Base-by-base conservation (phyloP, 1,139 yeast species). In the Groenewaldozyma sp. region DNA sequence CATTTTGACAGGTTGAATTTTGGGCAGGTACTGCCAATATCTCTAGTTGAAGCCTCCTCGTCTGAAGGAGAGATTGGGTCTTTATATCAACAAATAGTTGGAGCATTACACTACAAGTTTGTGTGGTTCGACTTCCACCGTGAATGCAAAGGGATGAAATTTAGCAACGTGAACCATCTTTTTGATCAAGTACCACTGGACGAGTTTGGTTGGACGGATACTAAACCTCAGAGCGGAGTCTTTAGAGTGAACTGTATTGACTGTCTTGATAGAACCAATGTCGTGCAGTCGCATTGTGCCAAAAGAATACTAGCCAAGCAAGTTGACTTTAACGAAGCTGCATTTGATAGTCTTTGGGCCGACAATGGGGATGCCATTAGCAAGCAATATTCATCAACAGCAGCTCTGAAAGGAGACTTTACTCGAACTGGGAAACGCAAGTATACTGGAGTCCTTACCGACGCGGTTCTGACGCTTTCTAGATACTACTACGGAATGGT, bases 101-200 rank as follows among this genome's bases (percentile, higher is more conserved):
- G 31, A 2, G 42, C 55, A 19, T 37, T 45, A 21, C 45, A 42
- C 1, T 38, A 59, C 16, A 47, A 53, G 16, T 54, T 66, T 35
- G 58, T 58, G 16, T 67, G 72, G 72, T 67, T 67, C 51, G 72
- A 67, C 43, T 67, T 67, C 49, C 71, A 67, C 48, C 51, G 54
- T 2, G 58, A 52, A 18, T 66, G 71, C 43, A 56, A 59, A 27
- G 65, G 63, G 27, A 60, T 67, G 68, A 55, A 55, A 33, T 67
- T 64, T 45, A 63, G 60, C 4, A 62, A 60, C 19, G 61, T 65
- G 1, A 45, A 45, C 2, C 39, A 48, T 20, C 42, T 66, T 9
- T 50, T 65, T 19, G 54, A 59, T 24, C 55, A 50, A 3, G 43
- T 48, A 26, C 39, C 39, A 18, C 37, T 47, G 9, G 42, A 31